Evolutionary conservation across 2,329 filamentous ascomycete genomes (phyloP).

Genomic region (Aspergillus tamarii): DNA sequence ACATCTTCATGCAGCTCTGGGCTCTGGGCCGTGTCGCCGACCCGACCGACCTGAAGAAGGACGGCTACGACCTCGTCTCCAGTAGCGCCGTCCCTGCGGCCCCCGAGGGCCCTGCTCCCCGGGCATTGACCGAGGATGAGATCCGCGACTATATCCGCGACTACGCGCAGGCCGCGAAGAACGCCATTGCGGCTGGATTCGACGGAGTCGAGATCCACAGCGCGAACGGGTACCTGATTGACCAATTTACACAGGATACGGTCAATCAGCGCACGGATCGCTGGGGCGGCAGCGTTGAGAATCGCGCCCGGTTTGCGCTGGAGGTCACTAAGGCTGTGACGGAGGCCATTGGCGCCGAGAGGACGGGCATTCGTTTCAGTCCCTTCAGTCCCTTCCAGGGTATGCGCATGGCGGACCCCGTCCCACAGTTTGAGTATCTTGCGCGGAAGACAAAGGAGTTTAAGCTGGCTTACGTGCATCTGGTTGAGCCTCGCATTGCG

Average conservation of each 20-base stretch:
- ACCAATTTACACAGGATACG: conserved; percentile 54
- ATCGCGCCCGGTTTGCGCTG: conserved; percentile 57
- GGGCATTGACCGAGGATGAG: conserved; percentile 42
- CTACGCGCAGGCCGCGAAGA: conserved; percentile 51
- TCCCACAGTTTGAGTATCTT: conserved; percentile 66
- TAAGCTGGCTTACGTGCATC: conserved; percentile 63
- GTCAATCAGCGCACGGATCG: conserved; percentile 53
- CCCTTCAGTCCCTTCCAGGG: conserved; percentile 45
- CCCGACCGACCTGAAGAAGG: conserved; percentile 29
- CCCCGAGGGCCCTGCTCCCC: conserved; percentile 34
- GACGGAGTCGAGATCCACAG: conserved; percentile 56
- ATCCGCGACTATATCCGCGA: conserved; percentile 48
- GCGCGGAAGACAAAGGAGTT: conserved; percentile 55
- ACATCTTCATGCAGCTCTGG: conserved; percentile 67
- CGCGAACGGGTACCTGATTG: conserved; percentile 55
- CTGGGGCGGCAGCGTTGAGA: conserved; percentile 56
- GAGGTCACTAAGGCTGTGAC: conserved; percentile 53
- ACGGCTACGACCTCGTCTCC: conserved; percentile 24
- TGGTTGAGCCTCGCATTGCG: conserved; percentile 61
- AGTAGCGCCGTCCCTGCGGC: conserved; percentile 23
- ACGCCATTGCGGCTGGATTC: conserved; percentile 59
- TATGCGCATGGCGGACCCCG: conserved; percentile 64
- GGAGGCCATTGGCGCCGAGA: conserved; percentile 49
- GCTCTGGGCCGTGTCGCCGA: conserved; percentile 60
- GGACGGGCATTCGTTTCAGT: conserved; percentile 52